A percentile compares a stretch with the other conserved stretches of the same genome.
Evolutionary conservation across 345 rosid genomes (phyloP).

Genomic region (Schrenkiella parvula): DNA sequence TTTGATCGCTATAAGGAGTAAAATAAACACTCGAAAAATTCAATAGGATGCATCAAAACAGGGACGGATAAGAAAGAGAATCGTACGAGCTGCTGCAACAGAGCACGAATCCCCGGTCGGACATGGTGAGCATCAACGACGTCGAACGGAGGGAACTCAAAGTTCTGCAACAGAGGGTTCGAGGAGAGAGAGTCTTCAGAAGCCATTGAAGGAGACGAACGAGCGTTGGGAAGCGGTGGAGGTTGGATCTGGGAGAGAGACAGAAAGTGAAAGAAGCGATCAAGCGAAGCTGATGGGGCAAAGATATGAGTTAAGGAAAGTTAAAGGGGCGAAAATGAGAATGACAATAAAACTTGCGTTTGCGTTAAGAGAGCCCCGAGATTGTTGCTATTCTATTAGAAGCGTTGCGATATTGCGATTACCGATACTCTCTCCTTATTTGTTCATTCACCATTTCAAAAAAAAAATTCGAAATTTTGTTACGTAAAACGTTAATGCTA

Average conservation of each 20-base stretch:
- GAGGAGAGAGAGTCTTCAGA: conserved; percentile 27
- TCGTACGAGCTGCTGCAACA: conserved; percentile 60
- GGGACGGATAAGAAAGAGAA: background rate
- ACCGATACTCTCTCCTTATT: too few species aligned
- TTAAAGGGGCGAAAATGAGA: background rate
- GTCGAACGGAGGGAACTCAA: conserved; percentile 75
- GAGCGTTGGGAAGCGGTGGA: conserved; percentile 4
- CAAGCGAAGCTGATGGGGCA: conserved; percentile 39
- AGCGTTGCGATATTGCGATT: background rate
- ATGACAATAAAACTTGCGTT: background rate
- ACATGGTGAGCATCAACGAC: conserved; percentile 64
- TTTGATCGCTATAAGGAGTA: background rate
- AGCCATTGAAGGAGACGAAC: conserved; percentile 33
- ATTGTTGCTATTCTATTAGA: background rate
- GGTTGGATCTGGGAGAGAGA: conserved; percentile 32
- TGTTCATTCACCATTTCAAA: too few species aligned
- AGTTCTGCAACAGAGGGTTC: conserved; percentile 73
- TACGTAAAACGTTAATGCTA: background rate
- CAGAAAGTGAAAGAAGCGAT: conserved; percentile 40
- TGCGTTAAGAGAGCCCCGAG: background rate
- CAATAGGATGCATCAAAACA: background rate
- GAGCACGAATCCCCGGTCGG: conserved; percentile 68
- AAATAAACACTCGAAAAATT: background rate
- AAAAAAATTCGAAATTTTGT: too few species aligned
- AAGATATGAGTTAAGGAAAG: background rate